Conservation (phyloP, 441 rosid species). For the Sinapis alba region DNA sequence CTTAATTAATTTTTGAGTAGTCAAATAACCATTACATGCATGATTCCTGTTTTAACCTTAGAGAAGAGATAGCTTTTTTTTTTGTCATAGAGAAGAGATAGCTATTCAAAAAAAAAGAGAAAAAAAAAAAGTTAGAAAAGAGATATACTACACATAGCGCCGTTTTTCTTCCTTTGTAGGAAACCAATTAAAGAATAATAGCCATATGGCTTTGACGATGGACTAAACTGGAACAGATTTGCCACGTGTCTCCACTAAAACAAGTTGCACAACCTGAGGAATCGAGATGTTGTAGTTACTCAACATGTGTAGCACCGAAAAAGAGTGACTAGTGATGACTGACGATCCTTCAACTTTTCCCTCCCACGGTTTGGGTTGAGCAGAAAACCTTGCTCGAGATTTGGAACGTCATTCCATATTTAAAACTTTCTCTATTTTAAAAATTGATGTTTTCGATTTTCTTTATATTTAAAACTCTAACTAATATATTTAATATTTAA, state of each 20-base stretch:
- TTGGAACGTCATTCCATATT: background rate
- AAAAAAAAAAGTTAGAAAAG: too few relatives aligned
- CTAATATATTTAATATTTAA: too few relatives aligned
- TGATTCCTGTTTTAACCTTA: background rate
- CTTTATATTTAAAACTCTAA: too few relatives aligned
- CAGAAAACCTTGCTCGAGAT: background rate
- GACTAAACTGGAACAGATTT: background rate
- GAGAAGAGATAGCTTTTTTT: too few relatives aligned
- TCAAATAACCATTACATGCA: background rate
- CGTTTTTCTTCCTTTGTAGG: constrained; percentile 30
- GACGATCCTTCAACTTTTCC: background rate
- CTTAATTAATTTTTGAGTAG: background rate
- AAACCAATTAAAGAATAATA: constrained; percentile 18
- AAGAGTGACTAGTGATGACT: constrained; percentile 17
- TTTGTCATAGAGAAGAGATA: too few relatives aligned
- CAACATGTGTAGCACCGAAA: constrained; percentile 13
- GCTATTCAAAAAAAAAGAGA: too few relatives aligned
- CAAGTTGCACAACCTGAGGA: constrained; percentile 23
- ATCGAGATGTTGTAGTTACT: background rate
- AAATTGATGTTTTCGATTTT: too few relatives aligned
- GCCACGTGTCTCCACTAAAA: constrained; percentile 1
- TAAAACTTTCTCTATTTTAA: too few relatives aligned
- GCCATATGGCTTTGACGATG: background rate
- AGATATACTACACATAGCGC: background rate
- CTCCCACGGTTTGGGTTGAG: constrained; percentile 4